Percentiles rank a stretch among this genome's conserved stretches.
These are phyloP conservation scores for Erodium maritimum DNA, from an alignment of 345 rosid genomes.

Conservation along the genomic window DNA sequence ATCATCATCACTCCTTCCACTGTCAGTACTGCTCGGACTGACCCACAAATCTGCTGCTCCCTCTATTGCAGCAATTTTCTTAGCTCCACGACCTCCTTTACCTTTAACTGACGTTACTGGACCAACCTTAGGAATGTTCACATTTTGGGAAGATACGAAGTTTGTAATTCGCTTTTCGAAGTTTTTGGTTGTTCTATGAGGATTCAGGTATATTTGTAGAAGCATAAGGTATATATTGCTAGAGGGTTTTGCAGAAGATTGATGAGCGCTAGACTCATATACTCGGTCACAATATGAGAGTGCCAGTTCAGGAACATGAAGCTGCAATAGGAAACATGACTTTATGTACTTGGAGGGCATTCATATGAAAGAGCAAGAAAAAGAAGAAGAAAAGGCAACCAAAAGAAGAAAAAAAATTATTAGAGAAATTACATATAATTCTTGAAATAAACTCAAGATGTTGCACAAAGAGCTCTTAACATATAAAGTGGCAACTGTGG, in stretches of 20 bases:
- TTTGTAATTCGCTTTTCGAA: constrained; percentile 71
- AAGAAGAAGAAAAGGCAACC: constrained; percentile 1
- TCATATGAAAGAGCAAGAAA: constrained; percentile 4
- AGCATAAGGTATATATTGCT: constrained; percentile 87
- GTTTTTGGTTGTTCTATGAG: constrained; percentile 65
- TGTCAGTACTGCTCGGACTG: constrained; percentile 71
- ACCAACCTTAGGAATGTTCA: constrained; percentile 36
- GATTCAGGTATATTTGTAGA: constrained; percentile 85
- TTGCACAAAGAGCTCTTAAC: too few relatives aligned
- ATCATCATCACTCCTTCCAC: constrained; percentile 88
- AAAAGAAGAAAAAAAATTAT: neutral
- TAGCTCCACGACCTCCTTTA: constrained; percentile 53
- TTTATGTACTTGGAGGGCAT: constrained; percentile 4
- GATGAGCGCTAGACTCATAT: constrained; percentile 41
- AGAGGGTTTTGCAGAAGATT: constrained; percentile 52
- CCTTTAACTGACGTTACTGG: constrained; percentile 32
- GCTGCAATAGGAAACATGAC: constrained; percentile 42
- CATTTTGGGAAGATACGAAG: constrained; percentile 49
- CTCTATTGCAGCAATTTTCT: constrained; percentile 88
- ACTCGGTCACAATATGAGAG: constrained; percentile 86
- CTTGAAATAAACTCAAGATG: neutral
- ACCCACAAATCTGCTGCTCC: constrained; percentile 66
- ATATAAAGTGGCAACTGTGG: too few relatives aligned
- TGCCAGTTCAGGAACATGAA: constrained; percentile 85
- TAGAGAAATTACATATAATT: neutral